A percentile compares a stretch with the other conserved stretches of the same genome.
These are phyloP conservation scores for Pontederia paniculata DNA, from an alignment of 176 grass and related monocot genomes.

Conservation along the genomic window DNA sequence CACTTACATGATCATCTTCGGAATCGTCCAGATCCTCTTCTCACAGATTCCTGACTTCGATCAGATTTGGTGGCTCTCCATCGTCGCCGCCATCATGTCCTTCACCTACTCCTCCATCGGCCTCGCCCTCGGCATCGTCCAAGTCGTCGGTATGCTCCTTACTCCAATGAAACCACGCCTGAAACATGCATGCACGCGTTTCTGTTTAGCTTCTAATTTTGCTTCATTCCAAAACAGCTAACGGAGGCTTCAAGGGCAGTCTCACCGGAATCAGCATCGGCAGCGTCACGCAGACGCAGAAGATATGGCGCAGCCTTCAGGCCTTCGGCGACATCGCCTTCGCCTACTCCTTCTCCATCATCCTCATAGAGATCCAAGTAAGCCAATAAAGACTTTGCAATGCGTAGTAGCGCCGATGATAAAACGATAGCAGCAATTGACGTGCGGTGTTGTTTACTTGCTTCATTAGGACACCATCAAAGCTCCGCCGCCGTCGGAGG, in stretches of 20 bases:
- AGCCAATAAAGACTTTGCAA: not conserved
- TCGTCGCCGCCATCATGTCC: constrained; percentile 18
- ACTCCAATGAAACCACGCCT: not conserved
- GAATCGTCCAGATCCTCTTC: constrained; percentile 11
- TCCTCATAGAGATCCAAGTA: constrained; percentile 20
- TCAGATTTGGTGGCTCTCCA: constrained; percentile 22
- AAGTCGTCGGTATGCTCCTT: not conserved
- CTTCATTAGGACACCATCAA: constrained; percentile 50
- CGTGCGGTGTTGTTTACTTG: not conserved
- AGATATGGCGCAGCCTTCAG: constrained; percentile 16
- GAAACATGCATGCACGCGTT: not conserved
- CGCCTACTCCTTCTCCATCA: constrained; percentile 20
- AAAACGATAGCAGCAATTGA: not conserved
- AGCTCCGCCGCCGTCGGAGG: constrained; percentile 65
- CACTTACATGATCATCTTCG: constrained; percentile 11
- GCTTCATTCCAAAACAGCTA: not conserved
- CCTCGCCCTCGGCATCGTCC: constrained; percentile 13
- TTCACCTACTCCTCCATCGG: constrained; percentile 21
- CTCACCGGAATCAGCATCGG: constrained; percentile 22
- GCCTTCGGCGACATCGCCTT: constrained; percentile 21
- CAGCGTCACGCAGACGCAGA: constrained; percentile 2
- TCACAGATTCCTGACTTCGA: constrained; percentile 21
- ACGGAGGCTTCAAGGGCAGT: constrained; percentile 10
- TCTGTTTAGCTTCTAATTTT: not conserved
- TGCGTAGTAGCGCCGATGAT: not conserved